Conservation (phyloP, 768 basidiomycete genomes). For the Trametopsis cervina region DNA sequence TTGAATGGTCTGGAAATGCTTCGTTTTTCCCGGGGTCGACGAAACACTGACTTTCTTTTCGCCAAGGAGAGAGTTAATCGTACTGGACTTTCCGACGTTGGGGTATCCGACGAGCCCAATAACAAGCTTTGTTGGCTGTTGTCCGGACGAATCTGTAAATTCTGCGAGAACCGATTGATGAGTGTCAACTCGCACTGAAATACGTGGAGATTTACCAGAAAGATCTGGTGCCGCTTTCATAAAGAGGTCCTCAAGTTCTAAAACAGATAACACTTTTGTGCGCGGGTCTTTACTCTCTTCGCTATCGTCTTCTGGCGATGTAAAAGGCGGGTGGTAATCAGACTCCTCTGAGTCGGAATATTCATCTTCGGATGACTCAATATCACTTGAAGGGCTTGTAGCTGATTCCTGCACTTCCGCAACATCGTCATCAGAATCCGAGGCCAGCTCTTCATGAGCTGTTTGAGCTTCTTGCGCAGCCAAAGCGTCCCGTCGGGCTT, state of each 20-base stretch:
- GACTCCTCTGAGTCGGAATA: conserved; percentile 19
- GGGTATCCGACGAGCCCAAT: conserved; percentile 97
- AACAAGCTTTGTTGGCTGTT: conserved; percentile 55
- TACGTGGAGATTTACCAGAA: conserved; percentile 42
- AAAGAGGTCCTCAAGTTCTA: conserved; percentile 86
- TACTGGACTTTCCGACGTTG: conserved; percentile 97
- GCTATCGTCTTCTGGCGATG: conserved; percentile 46
- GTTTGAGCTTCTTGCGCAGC: conserved; percentile 23
- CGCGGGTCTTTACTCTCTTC: conserved; percentile 52
- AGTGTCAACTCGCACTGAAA: too few relatives aligned
- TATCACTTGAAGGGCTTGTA: not conserved
- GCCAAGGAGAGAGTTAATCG: conserved; percentile 93
- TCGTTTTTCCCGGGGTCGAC: conserved; percentile 96
- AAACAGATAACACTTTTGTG: conserved; percentile 73
- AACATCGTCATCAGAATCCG: conserved; percentile 21
- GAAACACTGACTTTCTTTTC: conserved; percentile 98
- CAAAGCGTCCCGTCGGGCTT: conserved; percentile 50
- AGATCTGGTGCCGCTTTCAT: conserved; percentile 62
- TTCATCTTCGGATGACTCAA: conserved; percentile 13
- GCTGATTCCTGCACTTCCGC: not conserved
- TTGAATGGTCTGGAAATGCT: conserved; percentile 97
- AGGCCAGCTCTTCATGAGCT: conserved; percentile 17
- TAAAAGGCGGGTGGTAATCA: conserved; percentile 40
- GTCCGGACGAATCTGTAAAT: conserved; percentile 52
- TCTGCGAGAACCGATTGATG: conserved; percentile 29